Conservation (phyloP, 495 filamentous ascomycete species). For the Neurospora cerealis region DNA sequence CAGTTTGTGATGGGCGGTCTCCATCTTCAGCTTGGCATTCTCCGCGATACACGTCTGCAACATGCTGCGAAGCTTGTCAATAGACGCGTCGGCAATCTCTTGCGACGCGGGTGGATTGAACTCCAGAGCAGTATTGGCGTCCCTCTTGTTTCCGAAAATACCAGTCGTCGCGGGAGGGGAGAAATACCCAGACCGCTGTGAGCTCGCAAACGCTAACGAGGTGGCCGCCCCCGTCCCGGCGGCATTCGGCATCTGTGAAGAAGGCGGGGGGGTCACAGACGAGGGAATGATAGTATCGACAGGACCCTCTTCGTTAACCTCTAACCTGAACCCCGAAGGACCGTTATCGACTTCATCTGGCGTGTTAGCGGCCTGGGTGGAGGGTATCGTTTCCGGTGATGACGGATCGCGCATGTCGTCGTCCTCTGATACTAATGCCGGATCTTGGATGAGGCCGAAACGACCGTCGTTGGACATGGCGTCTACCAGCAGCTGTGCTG, state of each 20-base stretch:
- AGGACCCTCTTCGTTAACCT: conserved; percentile 29
- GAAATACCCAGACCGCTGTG: conserved; percentile 32
- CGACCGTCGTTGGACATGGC: conserved; percentile 19
- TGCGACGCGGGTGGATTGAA: conserved; percentile 50
- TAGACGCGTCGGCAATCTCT: conserved; percentile 52
- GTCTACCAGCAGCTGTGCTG: conserved; percentile 15
- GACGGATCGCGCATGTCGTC: conserved; percentile 15
- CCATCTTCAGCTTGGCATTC: conserved; percentile 59
- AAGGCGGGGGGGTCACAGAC: conserved; percentile 65
- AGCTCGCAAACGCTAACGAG: conserved; percentile 34
- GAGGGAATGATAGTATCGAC: conserved; percentile 31
- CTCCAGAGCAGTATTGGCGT: conserved; percentile 37
- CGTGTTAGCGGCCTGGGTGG: conserved; percentile 33
- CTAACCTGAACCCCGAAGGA: conserved; percentile 25
- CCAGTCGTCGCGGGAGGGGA: conserved; percentile 46
- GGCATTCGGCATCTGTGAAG: conserved; percentile 49
- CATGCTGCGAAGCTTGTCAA: conserved; percentile 48
- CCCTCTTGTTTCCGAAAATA: conserved; percentile 40
- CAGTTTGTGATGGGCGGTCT: conserved; percentile 82
- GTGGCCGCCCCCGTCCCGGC: conserved; percentile 18
- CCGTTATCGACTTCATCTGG: conserved; percentile 20
- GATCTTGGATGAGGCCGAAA: conserved; percentile 17
- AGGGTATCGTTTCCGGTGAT: conserved; percentile 35
- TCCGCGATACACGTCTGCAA: conserved; percentile 43
- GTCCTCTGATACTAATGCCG: conserved; percentile 30